Conservation (phyloP, 345 rosid genomes). For the Gynandropsis gynandra region DNA sequence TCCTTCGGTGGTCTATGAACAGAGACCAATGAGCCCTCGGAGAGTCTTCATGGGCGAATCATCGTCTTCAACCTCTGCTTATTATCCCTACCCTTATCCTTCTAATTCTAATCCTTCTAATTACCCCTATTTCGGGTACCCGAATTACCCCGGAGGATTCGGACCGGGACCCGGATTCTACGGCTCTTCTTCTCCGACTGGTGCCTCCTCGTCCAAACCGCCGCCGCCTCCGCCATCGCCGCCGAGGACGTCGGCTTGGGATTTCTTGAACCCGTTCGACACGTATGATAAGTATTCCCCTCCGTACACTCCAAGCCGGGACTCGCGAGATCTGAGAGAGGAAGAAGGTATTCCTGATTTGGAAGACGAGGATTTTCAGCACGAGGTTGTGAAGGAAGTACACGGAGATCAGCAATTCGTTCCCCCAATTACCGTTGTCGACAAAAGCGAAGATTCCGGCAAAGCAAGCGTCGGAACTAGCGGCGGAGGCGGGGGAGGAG, state of each 20-base stretch:
- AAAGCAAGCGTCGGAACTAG: constrained; percentile 24
- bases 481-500: constrained; percentile 12
- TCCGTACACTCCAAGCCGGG: constrained; percentile 48
- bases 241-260: constrained; percentile 61
- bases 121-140: constrained; percentile 30
- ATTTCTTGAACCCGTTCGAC: constrained; percentile 68
- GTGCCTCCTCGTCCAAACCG: constrained; percentile 47
- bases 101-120: constrained; percentile 15
- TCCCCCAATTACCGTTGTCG: constrained; percentile 28
- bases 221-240: constrained; percentile 89
- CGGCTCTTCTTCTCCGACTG: constrained; percentile 24
- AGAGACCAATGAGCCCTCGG: constrained; percentile 50
- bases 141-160: constrained; percentile 27
- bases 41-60: constrained; percentile 57
- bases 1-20: constrained; percentile 55
- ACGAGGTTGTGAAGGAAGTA: constrained; percentile 70
- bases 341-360: constrained; percentile 96
- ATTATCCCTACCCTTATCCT: constrained; percentile 27
- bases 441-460: constrained; percentile 20
- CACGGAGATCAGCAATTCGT: constrained; percentile 39
- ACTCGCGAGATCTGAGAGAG: constrained; percentile 72
- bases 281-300: constrained; percentile 41
- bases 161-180: constrained; percentile 32
- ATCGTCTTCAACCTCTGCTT: constrained; percentile 32
- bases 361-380: constrained; percentile 65